Base-by-base conservation (phyloP, 139 green algal genomes). In the Closterium sp. region DNA sequence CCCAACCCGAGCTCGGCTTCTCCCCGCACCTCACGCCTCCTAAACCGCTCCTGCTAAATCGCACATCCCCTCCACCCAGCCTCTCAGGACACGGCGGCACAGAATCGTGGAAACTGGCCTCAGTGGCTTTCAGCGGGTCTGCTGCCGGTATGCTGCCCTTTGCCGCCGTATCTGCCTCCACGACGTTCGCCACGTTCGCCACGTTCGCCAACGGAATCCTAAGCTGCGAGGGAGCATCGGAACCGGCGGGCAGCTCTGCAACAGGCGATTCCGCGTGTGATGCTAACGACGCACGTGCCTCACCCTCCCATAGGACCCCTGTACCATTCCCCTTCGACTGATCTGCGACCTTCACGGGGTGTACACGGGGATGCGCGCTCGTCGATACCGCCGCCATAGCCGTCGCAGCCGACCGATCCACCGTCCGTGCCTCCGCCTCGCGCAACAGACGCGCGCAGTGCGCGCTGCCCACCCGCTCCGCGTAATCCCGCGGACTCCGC, bases 381-480 rank as follows among this genome's bases (percentile, higher is more conserved):
- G 7, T 7, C 5, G 5, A n/a, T n/a, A 27, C 62, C 62, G 17
- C 62, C 62, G 19, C 62, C 17, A 3, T 24, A 22, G 62, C 62
- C 27, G 24, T 24, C 62, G 62, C 62, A 22, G 19, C 62, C 62
- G 62, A 79, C 24, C 62, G 62, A 79, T 79, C 62, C 62, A 24
- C 19, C 62, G 19, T 24, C 62, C 62, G 10, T 24, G 10, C 62
- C 19, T 79, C 62, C 62, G 62, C 62, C 62, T 79, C 62, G 27
- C 62, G 62, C 62, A 79, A 24, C 62, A 79, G 19, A 22, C 62
- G 62, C 62, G 62, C 62, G 62, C 62, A 79, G 62, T 79, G 17
- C 62, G 62, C 85, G 85, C 85, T 87, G n/a, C 85, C 85, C 85
- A 87, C 28, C n/a, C 85, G 85, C 85, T 30, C 85, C 85, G 89